These are phyloP conservation scores for Mycena chlorophos DNA, from an alignment of 768 basidiomycete species.

Conservation along the genomic window DNA sequence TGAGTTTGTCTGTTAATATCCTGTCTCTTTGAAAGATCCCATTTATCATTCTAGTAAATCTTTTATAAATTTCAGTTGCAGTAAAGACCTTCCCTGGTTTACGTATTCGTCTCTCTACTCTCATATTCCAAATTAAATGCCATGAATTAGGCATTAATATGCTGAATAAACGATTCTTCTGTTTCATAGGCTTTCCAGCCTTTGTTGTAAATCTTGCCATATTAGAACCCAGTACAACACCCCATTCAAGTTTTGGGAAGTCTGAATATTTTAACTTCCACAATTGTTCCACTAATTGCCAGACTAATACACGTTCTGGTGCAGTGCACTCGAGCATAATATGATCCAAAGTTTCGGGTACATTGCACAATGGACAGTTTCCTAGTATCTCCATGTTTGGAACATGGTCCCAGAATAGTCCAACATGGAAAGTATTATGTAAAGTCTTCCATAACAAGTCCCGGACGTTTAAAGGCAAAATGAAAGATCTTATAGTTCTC, in stretches of 20 bases:
- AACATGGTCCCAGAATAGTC: conserved; percentile 18
- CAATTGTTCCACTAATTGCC: conserved; percentile 4
- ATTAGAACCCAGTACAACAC: background rate
- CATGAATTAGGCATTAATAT: background rate
- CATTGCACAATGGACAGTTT: conserved; percentile 13
- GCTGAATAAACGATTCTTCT: background rate
- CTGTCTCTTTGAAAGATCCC: no score
- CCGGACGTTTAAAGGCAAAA: background rate
- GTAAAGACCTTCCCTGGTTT: background rate
- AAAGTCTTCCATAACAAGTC: conserved; percentile 13
- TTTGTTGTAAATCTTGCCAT: background rate
- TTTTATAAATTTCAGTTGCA: no score
- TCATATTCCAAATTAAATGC: background rate
- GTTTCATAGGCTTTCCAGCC: background rate
- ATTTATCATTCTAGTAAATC: no score
- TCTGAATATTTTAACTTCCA: background rate
- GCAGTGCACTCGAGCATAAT: conserved; percentile 13
- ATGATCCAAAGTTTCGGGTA: conserved; percentile 11
- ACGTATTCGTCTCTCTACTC: background rate
- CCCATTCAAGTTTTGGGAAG: background rate
- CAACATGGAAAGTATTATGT: conserved; percentile 8
- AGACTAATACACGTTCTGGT: background rate
- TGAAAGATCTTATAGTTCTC: background rate
- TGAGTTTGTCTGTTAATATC: no score
- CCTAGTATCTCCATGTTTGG: conserved; percentile 11